Base-by-base conservation (phyloP, 306 rosid genomes). In the Rosa multiflora region DNA sequence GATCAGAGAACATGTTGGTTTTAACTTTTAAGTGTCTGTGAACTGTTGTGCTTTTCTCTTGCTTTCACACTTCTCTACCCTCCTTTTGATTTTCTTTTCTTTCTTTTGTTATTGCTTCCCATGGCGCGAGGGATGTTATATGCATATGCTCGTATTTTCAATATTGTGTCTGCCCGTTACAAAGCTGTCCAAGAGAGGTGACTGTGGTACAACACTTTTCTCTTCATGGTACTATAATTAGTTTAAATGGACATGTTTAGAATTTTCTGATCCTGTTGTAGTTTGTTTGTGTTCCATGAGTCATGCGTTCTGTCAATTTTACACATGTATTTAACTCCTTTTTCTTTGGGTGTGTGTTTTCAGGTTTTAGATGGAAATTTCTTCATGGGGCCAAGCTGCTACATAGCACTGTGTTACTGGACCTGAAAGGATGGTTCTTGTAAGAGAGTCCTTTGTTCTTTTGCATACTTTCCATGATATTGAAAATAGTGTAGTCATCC, bases 11-110 rank as follows among this genome's bases (percentile, higher is more conserved):
- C 46, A 15, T 26, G 58, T 23, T 23, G 20, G 21, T 21, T 63
- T 64, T 76, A 14, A 23, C 29, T 40, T 63, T 64, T 76, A 14
- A 23, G 29, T 40, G 72, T 52, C 9, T 76, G 72, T 76, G 75
- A 78, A 46, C 76, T 82, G 63, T 72, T 76, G 43, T 67, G 10
- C 68, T 59, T 76, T 76, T 29, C 32, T 73, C 61, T 59, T 61
- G 39, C 67, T 73, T 76, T 70, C 75, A 6, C 76, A 71, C 46
- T 43, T 64, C 62, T 69, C 63, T 47, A 59, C 39, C 40, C 76
- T 81, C 82, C 76, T 47, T 81, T 86, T 82, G 78, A 82, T 84
- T 75, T 56, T 82, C 76, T 82, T 78, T 71, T 68, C 70, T 78
- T 63, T 72, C 63, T 73, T 72, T 76, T 73, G 82, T 82, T 81